Evolutionary conservation across 2,329 filamentous ascomycete species (phyloP).

Genomic region (Clonostachys chloroleuca): DNA sequence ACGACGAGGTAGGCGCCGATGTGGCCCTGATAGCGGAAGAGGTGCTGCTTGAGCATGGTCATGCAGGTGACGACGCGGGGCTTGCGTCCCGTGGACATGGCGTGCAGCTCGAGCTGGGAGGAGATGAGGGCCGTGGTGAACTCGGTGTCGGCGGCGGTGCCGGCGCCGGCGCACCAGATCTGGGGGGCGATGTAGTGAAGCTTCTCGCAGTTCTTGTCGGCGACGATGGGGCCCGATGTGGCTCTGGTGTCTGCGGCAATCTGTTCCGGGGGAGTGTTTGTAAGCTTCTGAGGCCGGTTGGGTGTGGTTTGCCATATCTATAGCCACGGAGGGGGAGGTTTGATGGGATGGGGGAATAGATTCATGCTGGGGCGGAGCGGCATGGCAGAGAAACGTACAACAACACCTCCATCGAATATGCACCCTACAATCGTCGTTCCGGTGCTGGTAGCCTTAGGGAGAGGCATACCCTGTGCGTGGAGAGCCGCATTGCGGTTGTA

Average conservation of each 20-base stretch:
- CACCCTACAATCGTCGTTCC: slow-evolving; percentile 99
- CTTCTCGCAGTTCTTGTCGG: slow-evolving; percentile 99
- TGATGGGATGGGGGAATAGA: background rate
- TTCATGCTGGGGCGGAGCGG: background rate
- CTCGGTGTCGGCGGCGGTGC: slow-evolving; percentile 96
- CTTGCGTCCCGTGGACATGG: slow-evolving; percentile 92
- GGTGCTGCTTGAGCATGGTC: slow-evolving; percentile 99
- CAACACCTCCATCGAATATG: slow-evolving; percentile 92
- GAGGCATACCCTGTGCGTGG: slow-evolving; percentile 86
- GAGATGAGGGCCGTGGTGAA: slow-evolving; percentile 99
- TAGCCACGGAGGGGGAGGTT: no score
- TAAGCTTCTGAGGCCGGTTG: background rate
- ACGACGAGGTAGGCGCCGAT: slow-evolving; percentile 98
- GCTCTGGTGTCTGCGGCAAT: slow-evolving; percentile 98
- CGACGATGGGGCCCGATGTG: slow-evolving; percentile 95
- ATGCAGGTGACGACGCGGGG: slow-evolving; percentile 98
- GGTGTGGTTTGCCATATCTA: no score
- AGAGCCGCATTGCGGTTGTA: slow-evolving; percentile 98
- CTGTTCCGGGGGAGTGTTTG: slow-evolving; percentile 32
- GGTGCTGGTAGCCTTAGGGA: slow-evolving; percentile 97
- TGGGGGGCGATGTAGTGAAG: slow-evolving; percentile 97
- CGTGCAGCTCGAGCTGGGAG: slow-evolving; percentile 96
- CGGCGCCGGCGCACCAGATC: slow-evolving; percentile 98
- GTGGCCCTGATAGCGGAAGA: slow-evolving; percentile 97
- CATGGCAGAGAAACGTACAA: slow-evolving; percentile 52